Conservation (phyloP, 805 yeast genomes). For the Yamadazyma philogaea region DNA sequence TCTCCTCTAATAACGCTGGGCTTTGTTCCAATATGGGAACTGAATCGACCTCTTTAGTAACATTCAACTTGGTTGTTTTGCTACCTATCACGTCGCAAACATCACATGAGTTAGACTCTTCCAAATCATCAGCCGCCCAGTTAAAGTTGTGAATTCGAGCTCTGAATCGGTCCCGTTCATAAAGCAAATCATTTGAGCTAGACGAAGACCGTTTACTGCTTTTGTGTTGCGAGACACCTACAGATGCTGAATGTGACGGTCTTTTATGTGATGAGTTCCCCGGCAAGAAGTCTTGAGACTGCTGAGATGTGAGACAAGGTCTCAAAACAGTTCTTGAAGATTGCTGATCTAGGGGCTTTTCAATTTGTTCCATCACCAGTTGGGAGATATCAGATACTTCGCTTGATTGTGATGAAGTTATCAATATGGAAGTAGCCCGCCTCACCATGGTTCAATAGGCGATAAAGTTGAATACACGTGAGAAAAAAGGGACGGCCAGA, state of each 20-base stretch:
- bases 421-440: background rate
- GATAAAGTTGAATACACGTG: background rate
- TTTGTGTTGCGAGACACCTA: background rate
- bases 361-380: background rate
- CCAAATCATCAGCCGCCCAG: constrained; percentile 10
- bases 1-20: constrained; percentile 1
- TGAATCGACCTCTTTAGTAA: constrained; percentile 2
- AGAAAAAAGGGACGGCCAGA: background rate
- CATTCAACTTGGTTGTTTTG: constrained; percentile 38
- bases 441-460: background rate
- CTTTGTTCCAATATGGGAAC: background rate
- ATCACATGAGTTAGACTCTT: constrained; percentile 22
- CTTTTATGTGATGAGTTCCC: background rate
- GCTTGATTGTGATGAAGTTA: background rate
- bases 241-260: background rate
- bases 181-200: constrained; percentile 35
- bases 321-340: background rate
- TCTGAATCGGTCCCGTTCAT: constrained; percentile 41
- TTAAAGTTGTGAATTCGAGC: constrained; percentile 38
- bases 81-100: constrained; percentile 34
- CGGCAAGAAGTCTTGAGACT: background rate
- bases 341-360: background rate
- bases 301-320: background rate
- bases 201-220: constrained; percentile 35
- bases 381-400: background rate